phyloP scores from a whole-genome alignment of 2,329 filamentous ascomycete species.

The Phoma sp. region DNA sequence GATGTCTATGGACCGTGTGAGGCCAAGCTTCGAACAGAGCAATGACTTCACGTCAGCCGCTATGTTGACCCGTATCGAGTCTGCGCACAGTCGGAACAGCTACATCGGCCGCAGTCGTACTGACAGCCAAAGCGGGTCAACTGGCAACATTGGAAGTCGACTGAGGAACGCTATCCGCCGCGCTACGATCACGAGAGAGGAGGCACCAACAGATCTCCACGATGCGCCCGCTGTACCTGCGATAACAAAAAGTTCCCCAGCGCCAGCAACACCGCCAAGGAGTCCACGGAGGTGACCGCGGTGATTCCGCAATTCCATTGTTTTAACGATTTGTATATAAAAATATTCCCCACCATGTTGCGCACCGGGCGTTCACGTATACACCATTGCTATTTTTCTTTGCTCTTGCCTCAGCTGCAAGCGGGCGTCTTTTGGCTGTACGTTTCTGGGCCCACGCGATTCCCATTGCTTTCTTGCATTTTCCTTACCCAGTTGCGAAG shows the following conservation, averaged over 20 bases:
- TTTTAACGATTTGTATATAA: slow-evolving; percentile 40
- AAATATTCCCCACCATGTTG: slow-evolving; percentile 25
- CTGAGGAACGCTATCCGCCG: slow-evolving; percentile 36
- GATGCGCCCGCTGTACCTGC: slow-evolving; percentile 26
- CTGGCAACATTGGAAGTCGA: slow-evolving; percentile 24
- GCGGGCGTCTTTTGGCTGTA: slow-evolving; percentile 11
- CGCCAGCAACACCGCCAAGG: slow-evolving; percentile 18
- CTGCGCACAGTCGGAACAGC: slow-evolving; percentile 53
- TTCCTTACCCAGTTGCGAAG: slow-evolving; percentile 1
- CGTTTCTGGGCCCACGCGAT: slow-evolving; percentile 13
- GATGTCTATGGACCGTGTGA: slow-evolving; percentile 83
- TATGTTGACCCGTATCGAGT: slow-evolving; percentile 83
- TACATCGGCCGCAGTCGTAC: slow-evolving; percentile 11
- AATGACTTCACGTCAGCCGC: slow-evolving; percentile 92
- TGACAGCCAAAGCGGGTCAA: slow-evolving; percentile 15
- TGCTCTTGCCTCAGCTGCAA: slow-evolving; percentile 10
- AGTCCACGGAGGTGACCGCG: slow-evolving; percentile 22
- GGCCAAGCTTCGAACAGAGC: slow-evolving; percentile 84
- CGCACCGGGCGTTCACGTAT: slow-evolving; percentile 25
- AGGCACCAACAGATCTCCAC: slow-evolving; percentile 28
- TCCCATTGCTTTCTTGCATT: slow-evolving; percentile 13
- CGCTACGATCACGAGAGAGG: slow-evolving; percentile 38
- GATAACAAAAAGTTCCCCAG: slow-evolving; percentile 9
- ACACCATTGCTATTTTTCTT: slow-evolving; percentile 26
- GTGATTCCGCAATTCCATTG: slow-evolving; percentile 23